Conservation (phyloP, 108 stramenopile genomes). For the Nitzschia palea region DNA sequence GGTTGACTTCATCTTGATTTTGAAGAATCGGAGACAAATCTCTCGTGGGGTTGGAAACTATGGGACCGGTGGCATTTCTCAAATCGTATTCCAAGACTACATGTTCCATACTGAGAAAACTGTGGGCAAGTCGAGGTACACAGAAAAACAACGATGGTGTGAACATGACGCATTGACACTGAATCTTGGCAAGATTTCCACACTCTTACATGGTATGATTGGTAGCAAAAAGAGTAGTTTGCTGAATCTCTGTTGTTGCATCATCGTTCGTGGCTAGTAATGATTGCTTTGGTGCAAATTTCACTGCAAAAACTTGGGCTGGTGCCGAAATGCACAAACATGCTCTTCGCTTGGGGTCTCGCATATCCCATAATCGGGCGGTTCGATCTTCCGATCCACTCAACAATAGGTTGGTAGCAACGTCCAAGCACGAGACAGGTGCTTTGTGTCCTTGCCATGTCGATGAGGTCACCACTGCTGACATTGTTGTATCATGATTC, state of each 20-base stretch:
- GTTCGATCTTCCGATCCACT: slow-evolving; percentile 85
- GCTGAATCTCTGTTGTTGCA: not conserved
- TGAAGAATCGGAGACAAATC: slow-evolving; percentile 32
- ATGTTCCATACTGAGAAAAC: slow-evolving; percentile 35
- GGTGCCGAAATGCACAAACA: slow-evolving; percentile 47
- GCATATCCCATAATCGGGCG: slow-evolving; percentile 78
- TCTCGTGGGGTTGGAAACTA: slow-evolving; percentile 25
- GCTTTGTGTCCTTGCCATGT: slow-evolving; percentile 22
- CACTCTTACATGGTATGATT: slow-evolving; percentile 29
- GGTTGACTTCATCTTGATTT: slow-evolving; percentile 57
- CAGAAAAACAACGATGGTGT: not conserved
- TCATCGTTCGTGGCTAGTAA: not conserved
- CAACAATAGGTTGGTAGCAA: slow-evolving; percentile 39
- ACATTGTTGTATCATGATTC: too few relatives aligned
- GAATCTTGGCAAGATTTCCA: too few relatives aligned
- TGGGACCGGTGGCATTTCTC: slow-evolving; percentile 32
- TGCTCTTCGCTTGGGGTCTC: slow-evolving; percentile 38
- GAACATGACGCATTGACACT: not conserved
- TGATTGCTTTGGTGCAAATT: slow-evolving; percentile 45
- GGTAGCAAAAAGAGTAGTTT: slow-evolving; percentile 15
- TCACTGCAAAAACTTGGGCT: slow-evolving; percentile 59
- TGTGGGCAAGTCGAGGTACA: not conserved
- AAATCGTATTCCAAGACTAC: slow-evolving; percentile 46
- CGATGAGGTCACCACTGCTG: not conserved
- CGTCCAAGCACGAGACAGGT: slow-evolving; percentile 17